phyloP scores from a whole-genome alignment of 2,329 filamentous ascomycete species.

The Botrytis pseudocinerea region DNA sequence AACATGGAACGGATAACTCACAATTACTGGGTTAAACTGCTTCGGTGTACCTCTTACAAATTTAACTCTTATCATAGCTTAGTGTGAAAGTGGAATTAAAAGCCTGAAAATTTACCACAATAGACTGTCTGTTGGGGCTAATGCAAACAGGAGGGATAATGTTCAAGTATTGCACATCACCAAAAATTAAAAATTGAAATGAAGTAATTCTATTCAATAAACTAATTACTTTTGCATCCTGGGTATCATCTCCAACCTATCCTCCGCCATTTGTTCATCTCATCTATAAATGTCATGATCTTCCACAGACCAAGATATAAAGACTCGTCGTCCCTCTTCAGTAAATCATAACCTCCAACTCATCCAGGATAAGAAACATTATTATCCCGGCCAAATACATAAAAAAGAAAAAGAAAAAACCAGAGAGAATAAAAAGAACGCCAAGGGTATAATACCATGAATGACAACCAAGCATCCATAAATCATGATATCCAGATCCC shows the following conservation, averaged over 20 bases:
- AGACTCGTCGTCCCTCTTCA: background rate
- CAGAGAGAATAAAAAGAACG: conserved; percentile 8
- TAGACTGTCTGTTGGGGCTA: background rate
- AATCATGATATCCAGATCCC: conserved; percentile 11
- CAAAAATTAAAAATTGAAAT: background rate
- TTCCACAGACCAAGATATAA: background rate
- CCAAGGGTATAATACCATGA: conserved; percentile 18
- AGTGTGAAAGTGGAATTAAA: background rate
- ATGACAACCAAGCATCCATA: conserved; percentile 11
- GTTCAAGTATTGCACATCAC: background rate
- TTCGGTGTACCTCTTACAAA: too few relatives aligned
- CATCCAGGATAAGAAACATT: conserved; percentile 12
- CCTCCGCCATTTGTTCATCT: background rate
- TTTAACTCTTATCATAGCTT: background rate
- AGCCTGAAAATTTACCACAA: background rate
- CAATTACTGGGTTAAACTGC: background rate
- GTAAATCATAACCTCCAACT: background rate
- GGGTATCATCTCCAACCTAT: conserved; percentile 5
- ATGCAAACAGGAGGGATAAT: background rate
- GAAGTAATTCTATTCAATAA: background rate
- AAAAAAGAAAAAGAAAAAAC: background rate
- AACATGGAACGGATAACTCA: background rate
- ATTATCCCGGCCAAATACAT: conserved; percentile 9
- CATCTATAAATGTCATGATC: background rate
- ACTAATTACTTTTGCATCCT: background rate